Evolutionary conservation across 192 early-diverging fungal genomes (phyloP).

Genomic region (Rhizophagus clarus): DNA sequence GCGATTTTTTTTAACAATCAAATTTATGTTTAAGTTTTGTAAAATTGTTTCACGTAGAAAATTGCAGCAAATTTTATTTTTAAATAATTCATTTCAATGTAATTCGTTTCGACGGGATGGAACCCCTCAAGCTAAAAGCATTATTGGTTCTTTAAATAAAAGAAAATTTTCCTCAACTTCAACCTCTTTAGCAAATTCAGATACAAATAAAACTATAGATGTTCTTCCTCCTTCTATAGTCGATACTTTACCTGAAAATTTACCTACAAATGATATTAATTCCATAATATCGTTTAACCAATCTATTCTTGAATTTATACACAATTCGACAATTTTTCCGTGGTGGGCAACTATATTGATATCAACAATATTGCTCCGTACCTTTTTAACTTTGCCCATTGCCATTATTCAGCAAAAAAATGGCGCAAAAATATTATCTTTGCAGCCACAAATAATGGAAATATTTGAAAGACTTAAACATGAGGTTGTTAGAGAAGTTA

Average conservation of each 20-base stretch:
- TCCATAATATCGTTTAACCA: constrained; percentile 36
- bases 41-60: no score
- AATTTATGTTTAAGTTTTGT: no score
- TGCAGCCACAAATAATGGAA: constrained; percentile 52
- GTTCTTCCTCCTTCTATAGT: neutral
- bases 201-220: neutral
- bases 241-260: neutral
- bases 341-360: constrained; percentile 62
- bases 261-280: neutral
- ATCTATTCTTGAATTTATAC: constrained; percentile 47
- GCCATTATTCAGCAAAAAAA: constrained; percentile 62
- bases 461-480: constrained; percentile 52
- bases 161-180: neutral
- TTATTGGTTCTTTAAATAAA: neutral
- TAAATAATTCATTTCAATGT: neutral
- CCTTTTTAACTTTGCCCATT: constrained; percentile 54
- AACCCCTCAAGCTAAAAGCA: neutral
- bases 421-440: constrained; percentile 44
- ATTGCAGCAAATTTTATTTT: neutral
- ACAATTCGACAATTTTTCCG: constrained; percentile 44
- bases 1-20: no score
- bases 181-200: neutral
- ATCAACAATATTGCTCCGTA: constrained; percentile 51
- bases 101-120: neutral
- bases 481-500: constrained; percentile 44